Evolutionary conservation across 371 early-diverging fungal genomes (phyloP).

Genomic region (Coemansia sp.): DNA sequence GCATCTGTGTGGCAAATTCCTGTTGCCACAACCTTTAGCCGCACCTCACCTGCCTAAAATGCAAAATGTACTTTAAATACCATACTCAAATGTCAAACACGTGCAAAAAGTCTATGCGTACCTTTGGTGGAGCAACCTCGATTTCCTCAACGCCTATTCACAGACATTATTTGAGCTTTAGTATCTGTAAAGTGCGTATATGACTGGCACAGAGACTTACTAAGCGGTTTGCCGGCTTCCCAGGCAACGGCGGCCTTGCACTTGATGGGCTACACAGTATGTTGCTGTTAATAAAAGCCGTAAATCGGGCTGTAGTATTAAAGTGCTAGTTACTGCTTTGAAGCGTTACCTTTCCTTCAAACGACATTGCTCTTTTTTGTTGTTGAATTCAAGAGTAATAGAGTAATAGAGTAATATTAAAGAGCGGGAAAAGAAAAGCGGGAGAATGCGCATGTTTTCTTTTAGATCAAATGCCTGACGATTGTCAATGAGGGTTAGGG

Average conservation of each 20-base stretch:
- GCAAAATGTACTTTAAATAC: too few species aligned
- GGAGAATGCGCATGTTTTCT: too few species aligned
- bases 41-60: slow-evolving; percentile 81
- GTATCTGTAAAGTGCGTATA: background rate
- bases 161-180: background rate
- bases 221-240: slow-evolving; percentile 86
- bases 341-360: slow-evolving; percentile 30
- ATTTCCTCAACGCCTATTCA: slow-evolving; percentile 80
- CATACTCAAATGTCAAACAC: background rate
- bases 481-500: too few species aligned
- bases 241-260: slow-evolving; percentile 97
- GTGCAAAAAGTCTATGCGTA: slow-evolving; percentile 1
- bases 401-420: too few species aligned
- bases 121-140: slow-evolving; percentile 89
- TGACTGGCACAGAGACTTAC: slow-evolving; percentile 57
- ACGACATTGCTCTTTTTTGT: slow-evolving; percentile 10
- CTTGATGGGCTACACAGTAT: slow-evolving; percentile 66
- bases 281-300: background rate
- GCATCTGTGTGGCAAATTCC: slow-evolving; percentile 96
- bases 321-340: background rate
- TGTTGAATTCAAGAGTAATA: too few species aligned
- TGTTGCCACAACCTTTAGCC: slow-evolving; percentile 86
- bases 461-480: too few species aligned
- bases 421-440: too few species aligned
- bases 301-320: background rate